Conservation (phyloP, 192 early-diverging fungal species). For the Spinellus fusiger region DNA sequence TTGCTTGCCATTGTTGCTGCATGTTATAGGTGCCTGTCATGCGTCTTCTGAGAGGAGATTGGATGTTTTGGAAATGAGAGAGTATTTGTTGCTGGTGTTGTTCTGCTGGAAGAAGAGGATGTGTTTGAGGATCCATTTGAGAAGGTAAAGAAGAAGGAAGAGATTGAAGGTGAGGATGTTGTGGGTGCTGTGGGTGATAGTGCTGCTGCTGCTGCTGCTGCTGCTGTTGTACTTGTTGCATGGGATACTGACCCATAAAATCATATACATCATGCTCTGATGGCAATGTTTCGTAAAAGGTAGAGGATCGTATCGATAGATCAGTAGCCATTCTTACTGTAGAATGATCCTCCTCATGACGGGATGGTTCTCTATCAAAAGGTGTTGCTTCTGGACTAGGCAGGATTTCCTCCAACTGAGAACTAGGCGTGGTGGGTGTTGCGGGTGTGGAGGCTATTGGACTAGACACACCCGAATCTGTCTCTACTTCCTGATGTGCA, state of each 20-base stretch:
- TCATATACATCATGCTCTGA: not conserved
- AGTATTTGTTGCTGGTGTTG: conserved; percentile 7
- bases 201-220: conserved; percentile 1
- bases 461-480: conserved; percentile 33
- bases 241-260: not conserved
- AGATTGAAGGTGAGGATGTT: conserved; percentile 4
- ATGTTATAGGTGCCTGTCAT: not conserved
- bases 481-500: conserved; percentile 9
- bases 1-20: conserved; percentile 5
- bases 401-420: conserved; percentile 14
- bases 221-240: conserved; percentile 1
- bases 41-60: not conserved
- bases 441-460: conserved; percentile 33
- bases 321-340: not conserved
- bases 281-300: not conserved
- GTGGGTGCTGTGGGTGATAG: conserved; percentile 1
- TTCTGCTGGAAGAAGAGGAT: conserved; percentile 3
- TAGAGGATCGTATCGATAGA: not conserved
- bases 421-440: conserved; percentile 18
- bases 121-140: conserved; percentile 3
- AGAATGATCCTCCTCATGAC: not conserved
- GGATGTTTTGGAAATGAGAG: not conserved
- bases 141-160: conserved; percentile 13
- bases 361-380: not conserved
- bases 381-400: not conserved